phyloP scores from a whole-genome alignment of 345 rosid genomes.

The Euphorbia peplus region DNA sequence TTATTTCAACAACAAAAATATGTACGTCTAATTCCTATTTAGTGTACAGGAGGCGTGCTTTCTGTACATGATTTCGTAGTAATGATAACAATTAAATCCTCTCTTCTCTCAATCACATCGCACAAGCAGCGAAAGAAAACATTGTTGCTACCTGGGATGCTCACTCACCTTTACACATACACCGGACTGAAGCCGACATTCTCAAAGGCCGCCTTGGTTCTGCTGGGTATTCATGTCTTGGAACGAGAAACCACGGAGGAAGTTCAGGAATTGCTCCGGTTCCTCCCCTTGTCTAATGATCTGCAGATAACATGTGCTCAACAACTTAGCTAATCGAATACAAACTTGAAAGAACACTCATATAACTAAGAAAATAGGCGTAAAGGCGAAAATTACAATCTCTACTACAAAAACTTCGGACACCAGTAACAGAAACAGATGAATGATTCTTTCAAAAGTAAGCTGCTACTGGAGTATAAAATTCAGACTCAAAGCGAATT shows the following conservation, averaged over 20 bases:
- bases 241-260: constrained; percentile 29
- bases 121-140: constrained; percentile 31
- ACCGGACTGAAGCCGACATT: constrained; percentile 1
- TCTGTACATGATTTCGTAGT: constrained; percentile 29
- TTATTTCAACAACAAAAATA: constrained; percentile 25
- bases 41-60: constrained; percentile 24
- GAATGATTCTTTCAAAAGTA: not conserved
- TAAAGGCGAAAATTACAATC: not conserved
- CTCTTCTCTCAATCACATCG: constrained; percentile 28
- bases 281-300: constrained; percentile 42
- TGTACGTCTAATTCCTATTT: constrained; percentile 24
- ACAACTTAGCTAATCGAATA: constrained; percentile 10
- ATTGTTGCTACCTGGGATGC: constrained; percentile 45
- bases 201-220: constrained; percentile 3
- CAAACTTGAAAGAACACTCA: no score
- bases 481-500: not conserved
- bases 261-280: constrained; percentile 36
- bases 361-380: not conserved
- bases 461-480: not conserved
- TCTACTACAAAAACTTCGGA: not conserved
- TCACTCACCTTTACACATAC: constrained; percentile 12
- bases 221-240: constrained; percentile 22
- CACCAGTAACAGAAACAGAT: not conserved
- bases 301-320: constrained; percentile 25
- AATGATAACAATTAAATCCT: not conserved